Conservation (phyloP, 2,329 filamentous ascomycete genomes). For the Akanthomyces muscarius region DNA sequence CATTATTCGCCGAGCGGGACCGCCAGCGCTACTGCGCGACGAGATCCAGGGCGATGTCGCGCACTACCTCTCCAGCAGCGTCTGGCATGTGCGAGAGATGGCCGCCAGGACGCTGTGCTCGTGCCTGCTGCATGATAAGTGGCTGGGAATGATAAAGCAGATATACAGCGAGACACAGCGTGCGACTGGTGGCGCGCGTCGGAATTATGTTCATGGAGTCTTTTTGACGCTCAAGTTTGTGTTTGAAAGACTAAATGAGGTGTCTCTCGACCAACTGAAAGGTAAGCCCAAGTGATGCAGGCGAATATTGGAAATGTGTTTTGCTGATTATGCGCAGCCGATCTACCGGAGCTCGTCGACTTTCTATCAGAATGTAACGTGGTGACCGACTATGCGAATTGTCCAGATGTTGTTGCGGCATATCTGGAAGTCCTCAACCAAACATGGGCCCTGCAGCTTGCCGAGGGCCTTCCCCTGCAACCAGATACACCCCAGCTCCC, state of each 20-base stretch:
- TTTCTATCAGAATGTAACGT: slow-evolving; percentile 29
- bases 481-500: slow-evolving; percentile 24
- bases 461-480: slow-evolving; percentile 19
- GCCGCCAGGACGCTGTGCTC: slow-evolving; percentile 69
- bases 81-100: slow-evolving; percentile 81
- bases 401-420: slow-evolving; percentile 42
- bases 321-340: slow-evolving; percentile 26
- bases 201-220: slow-evolving; percentile 56
- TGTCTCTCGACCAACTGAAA: slow-evolving; percentile 40
- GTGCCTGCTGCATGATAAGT: slow-evolving; percentile 51
- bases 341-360: slow-evolving; percentile 28
- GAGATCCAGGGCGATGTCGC: slow-evolving; percentile 56
- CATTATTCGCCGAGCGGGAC: slow-evolving; percentile 67
- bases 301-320: neutral
- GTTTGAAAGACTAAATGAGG: slow-evolving; percentile 49
- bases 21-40: slow-evolving; percentile 53
- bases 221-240: slow-evolving; percentile 55
- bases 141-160: slow-evolving; percentile 39
- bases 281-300: slow-evolving; percentile 35
- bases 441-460: slow-evolving; percentile 30
- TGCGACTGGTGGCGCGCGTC: slow-evolving; percentile 24
- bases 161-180: slow-evolving; percentile 32
- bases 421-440: slow-evolving; percentile 46
- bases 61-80: slow-evolving; percentile 60
- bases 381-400: slow-evolving; percentile 25